phyloP scores from a whole-genome alignment of 2,329 filamentous ascomycete species.

The Metarhizium humberi region DNA sequence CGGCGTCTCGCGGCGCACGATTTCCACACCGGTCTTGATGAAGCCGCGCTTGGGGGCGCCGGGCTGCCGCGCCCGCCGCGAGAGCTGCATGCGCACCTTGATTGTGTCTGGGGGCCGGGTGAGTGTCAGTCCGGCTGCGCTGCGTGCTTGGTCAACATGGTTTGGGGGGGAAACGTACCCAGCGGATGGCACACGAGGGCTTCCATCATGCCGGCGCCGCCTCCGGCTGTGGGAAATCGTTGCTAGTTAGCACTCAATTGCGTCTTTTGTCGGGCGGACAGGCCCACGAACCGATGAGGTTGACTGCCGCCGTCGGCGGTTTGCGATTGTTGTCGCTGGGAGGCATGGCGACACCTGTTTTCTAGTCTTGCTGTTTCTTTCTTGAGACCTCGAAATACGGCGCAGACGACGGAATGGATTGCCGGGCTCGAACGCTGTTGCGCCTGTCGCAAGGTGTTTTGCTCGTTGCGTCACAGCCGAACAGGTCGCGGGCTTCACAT shows the following conservation, averaged over 20 bases:
- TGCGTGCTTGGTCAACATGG: no score
- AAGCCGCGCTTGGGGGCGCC: conserved; percentile 85
- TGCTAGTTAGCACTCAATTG: neutral
- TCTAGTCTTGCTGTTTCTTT: neutral
- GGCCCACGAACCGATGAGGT: conserved; percentile 66
- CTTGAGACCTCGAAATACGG: neutral
- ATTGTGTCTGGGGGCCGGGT: conserved; percentile 61
- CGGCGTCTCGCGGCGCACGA: conserved; percentile 82
- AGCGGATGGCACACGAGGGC: conserved; percentile 91
- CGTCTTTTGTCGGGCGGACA: neutral
- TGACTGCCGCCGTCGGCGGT: conserved; percentile 77
- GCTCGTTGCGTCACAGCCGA: neutral
- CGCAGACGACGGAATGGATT: no score
- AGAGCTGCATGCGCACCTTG: conserved; percentile 99
- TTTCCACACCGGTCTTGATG: conserved; percentile 73
- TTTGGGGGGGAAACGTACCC: conserved; percentile 41
- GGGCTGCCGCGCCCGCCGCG: conserved; percentile 69
- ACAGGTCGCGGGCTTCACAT: neutral
- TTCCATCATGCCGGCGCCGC: conserved; percentile 98
- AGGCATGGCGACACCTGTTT: conserved; percentile 18
- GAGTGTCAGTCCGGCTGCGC: neutral
- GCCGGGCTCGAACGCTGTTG: no score
- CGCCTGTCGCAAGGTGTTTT: no score
- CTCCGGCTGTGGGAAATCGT: conserved; percentile 56
- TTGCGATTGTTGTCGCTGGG: conserved; percentile 45